Percentiles rank a stretch among this genome's conserved stretches.
These are phyloP conservation scores for Annona cherimola DNA, from an alignment of 164 flowering plant species.

Conservation along the genomic window DNA sequence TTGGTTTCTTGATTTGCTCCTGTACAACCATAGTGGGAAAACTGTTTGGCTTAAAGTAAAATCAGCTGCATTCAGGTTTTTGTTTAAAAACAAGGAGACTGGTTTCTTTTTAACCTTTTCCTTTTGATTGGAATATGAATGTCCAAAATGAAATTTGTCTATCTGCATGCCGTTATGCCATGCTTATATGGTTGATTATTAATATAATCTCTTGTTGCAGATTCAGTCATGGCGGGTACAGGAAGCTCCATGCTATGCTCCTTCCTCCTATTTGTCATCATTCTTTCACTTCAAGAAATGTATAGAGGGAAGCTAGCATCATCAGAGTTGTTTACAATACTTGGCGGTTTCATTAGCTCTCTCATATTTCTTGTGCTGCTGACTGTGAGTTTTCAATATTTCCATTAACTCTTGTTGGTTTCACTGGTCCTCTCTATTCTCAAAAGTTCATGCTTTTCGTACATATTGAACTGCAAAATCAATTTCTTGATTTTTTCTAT, in stretches of 20 bases:
- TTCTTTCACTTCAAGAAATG: conserved; percentile 82
- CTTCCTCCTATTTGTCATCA: conserved; percentile 56
- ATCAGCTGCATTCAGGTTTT: no score
- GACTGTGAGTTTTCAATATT: conserved; percentile 49
- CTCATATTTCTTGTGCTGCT: conserved; percentile 65
- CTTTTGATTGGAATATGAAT: no score
- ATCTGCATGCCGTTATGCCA: no score
- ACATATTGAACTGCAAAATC: no score
- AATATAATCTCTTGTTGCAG: conserved; percentile 7
- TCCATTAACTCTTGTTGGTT: background rate
- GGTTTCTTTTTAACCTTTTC: no score
- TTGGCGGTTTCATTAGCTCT: conserved; percentile 89
- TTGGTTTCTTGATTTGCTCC: no score
- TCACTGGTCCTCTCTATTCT: background rate
- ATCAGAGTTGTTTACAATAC: conserved; percentile 78
- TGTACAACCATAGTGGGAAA: no score
- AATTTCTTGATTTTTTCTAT: no score
- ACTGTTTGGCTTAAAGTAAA: no score
- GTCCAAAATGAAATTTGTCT: no score
- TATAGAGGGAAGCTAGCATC: conserved; percentile 85
- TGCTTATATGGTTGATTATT: background rate
- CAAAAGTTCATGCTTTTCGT: background rate
- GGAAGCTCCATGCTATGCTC: conserved; percentile 86
- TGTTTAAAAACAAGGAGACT: no score
- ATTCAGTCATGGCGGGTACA: conserved; percentile 54